phyloP scores from a whole-genome alignment of 805 yeast genomes.

The Cyberlindnera saturnus region DNA sequence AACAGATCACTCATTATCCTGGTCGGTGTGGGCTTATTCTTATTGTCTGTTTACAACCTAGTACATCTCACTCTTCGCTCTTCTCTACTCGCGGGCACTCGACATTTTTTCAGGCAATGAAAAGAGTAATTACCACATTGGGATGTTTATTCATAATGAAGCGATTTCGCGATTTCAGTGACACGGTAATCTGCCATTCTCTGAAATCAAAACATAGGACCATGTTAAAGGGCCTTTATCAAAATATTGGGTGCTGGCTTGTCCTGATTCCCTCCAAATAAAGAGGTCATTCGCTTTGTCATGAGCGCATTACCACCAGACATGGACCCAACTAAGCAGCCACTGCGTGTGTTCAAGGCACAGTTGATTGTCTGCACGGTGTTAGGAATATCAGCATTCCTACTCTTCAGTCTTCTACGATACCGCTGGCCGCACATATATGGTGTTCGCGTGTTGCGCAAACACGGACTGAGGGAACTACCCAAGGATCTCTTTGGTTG shows the following conservation, averaged over 20 bases:
- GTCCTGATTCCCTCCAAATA: background rate
- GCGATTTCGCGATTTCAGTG: background rate
- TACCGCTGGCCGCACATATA: slow-evolving; percentile 76
- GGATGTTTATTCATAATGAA: background rate
- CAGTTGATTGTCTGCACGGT: slow-evolving; percentile 69
- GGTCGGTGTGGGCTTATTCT: background rate
- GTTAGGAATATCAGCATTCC: slow-evolving; percentile 63
- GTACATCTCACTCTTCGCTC: background rate
- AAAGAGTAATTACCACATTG: background rate
- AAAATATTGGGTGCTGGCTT: background rate
- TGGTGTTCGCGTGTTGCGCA: slow-evolving; percentile 57
- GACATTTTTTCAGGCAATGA: background rate
- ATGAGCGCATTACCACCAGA: slow-evolving; percentile 26
- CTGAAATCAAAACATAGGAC: slow-evolving; percentile 7
- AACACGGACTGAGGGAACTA: slow-evolving; percentile 26
- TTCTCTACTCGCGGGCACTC: background rate
- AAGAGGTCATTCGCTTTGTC: background rate
- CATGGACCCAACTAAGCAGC: slow-evolving; percentile 26
- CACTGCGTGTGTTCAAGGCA: slow-evolving; percentile 60
- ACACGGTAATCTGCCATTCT: slow-evolving; percentile 1
- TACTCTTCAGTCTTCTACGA: slow-evolving; percentile 65
- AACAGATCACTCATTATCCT: slow-evolving; percentile 37
- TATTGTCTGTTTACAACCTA: background rate
- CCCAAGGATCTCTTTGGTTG: slow-evolving; percentile 68
- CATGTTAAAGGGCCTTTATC: slow-evolving; percentile 7